These are phyloP conservation scores for Crepidotus variabilis DNA, from an alignment of 768 basidiomycete genomes.

Conservation along the genomic window DNA sequence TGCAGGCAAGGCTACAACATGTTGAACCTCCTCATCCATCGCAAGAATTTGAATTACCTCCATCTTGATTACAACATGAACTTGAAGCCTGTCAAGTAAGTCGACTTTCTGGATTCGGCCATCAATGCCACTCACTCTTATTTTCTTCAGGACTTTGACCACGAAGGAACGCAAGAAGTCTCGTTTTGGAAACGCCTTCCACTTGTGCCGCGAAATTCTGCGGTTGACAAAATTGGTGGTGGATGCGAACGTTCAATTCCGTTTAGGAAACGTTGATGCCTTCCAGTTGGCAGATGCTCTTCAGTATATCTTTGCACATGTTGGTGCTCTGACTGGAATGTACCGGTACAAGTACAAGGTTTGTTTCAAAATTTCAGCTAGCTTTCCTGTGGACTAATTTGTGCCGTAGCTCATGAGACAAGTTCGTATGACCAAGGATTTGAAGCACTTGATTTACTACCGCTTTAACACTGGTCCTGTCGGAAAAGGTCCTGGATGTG, in stretches of 20 bases:
- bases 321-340: slow-evolving; percentile 98
- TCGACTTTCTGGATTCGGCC: not conserved
- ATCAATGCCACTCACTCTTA: slow-evolving; percentile 7
- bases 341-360: slow-evolving; percentile 99
- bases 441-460: slow-evolving; percentile 98
- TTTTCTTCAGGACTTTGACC: slow-evolving; percentile 74
- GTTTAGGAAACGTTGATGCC: slow-evolving; percentile 96
- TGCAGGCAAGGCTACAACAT: slow-evolving; percentile 99
- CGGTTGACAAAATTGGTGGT: slow-evolving; percentile 98
- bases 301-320: slow-evolving; percentile 96
- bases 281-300: slow-evolving; percentile 99
- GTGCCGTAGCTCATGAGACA: slow-evolving; percentile 85
- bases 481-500: slow-evolving; percentile 97
- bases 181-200: slow-evolving; percentile 99
- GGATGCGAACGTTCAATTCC: slow-evolving; percentile 98
- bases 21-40: slow-evolving; percentile 97
- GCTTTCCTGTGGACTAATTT: not conserved
- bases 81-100: slow-evolving; percentile 88
- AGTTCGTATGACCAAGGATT: slow-evolving; percentile 98
- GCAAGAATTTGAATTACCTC: slow-evolving; percentile 94
- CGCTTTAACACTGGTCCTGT: slow-evolving; percentile 99
- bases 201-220: slow-evolving; percentile 95
- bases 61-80: slow-evolving; percentile 99
- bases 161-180: slow-evolving; percentile 99
- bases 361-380: slow-evolving; percentile 8